Base-by-base conservation (phyloP, 306 rosid species). In the Medicago lupulina region DNA sequence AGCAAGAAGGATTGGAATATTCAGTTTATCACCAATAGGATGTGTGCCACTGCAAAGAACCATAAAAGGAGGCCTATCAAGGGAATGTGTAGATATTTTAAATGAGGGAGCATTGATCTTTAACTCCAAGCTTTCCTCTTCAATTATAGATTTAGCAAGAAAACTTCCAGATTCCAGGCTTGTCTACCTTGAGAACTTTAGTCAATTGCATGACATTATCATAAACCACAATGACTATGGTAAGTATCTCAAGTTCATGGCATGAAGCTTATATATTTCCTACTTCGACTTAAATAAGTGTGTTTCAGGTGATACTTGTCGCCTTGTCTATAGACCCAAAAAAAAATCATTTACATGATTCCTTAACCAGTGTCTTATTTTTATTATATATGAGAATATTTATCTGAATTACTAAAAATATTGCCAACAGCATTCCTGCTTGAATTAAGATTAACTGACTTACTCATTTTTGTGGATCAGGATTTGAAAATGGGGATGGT, bases 91-190 rank as follows among this genome's bases (percentile, higher is more conserved):
- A 11, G 73, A 70, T 23, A 18, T 17, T 2, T 53, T 79, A 21
- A 91, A 87, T 66, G 28, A 58, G 47, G 91, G 84, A 63, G 83
- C 90, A n/a, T 7, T 3, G 31, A 53, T 86, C 60, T 87, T 79
- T 82, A 91, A 91, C 83, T 25, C 86, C 43, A 86, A 86, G 83
- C 86, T 91, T 54, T 25, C 46, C 19, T 34, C 82, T 46, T 28
- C 63, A 53, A 3, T 83, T 21, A 12, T 9, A 21, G 81, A 85
- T 18, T 66, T 87, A 57, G 81, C 46, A 7, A 31, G 57, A 19
- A 53, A 12, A 10, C 77, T 86, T 63, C 67, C 88, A 16, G 60
- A 80, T 65, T 70, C 92, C 6, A 84, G 72, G 60, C 50, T 91
- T 59, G 83, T 87, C 34, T 91, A 84, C 74, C 57, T 87, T 51